Percentiles rank a stretch among this genome's conserved stretches.
Conservation (phyloP, 1,139 yeast genomes). For the Taphrina sp. region DNA sequence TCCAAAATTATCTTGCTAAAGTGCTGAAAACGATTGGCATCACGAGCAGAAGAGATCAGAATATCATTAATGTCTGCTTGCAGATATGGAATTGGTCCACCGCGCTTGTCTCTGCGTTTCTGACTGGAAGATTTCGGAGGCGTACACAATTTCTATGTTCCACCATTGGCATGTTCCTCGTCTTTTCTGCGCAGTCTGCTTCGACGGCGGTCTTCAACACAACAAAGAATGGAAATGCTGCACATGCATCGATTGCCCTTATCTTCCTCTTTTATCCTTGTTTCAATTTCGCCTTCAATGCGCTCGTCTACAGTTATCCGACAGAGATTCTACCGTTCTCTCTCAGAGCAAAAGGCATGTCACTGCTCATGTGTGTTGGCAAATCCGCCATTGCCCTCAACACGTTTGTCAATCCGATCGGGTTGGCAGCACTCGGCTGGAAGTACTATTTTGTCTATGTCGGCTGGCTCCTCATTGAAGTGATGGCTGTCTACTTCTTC, state of each 20-base stretch:
- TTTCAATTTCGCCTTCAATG: constrained; percentile 38
- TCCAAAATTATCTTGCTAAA: constrained; percentile 50
- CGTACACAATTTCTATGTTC: constrained; percentile 42
- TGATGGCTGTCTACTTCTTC: constrained; percentile 45
- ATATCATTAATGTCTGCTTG: constrained; percentile 38
- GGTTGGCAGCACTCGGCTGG: constrained; percentile 60
- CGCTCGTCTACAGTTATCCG: constrained; percentile 44
- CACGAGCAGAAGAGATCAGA: constrained; percentile 47
- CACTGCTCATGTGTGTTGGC: constrained; percentile 39
- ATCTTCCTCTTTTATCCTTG: constrained; percentile 39
- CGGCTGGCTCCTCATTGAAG: constrained; percentile 26
- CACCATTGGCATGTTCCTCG: constrained; percentile 41
- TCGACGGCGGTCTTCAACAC: constrained; percentile 39
- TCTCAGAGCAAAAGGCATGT: constrained; percentile 45
- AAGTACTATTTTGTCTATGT: constrained; percentile 57
- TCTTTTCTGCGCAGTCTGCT: constrained; percentile 41
- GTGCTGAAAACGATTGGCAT: constrained; percentile 51
- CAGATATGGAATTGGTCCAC: constrained; percentile 46
- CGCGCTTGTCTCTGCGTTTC: constrained; percentile 43
- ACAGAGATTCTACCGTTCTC: constrained; percentile 49
- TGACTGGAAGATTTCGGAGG: constrained; percentile 46
- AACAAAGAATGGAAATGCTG: constrained; percentile 33
- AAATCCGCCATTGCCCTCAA: constrained; percentile 44
- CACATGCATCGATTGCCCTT: constrained; percentile 39
- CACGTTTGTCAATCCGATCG: constrained; percentile 59